These are phyloP conservation scores for Chimonanthus praecox DNA, from an alignment of 164 flowering plant species.

Conservation along the genomic window DNA sequence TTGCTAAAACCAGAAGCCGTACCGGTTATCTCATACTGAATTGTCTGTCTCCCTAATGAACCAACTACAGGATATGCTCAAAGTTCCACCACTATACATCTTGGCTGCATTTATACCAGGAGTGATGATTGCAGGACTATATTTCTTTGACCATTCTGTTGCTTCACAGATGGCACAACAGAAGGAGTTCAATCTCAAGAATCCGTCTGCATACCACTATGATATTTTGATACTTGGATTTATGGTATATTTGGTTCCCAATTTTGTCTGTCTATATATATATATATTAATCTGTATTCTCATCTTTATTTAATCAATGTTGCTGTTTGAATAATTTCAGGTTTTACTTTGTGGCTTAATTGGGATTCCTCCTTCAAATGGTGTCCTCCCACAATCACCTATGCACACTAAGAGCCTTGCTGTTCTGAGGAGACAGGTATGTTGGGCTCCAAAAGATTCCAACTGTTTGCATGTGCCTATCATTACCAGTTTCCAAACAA, in stretches of 20 bases:
- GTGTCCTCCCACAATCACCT: slow-evolving; percentile 57
- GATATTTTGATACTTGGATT: slow-evolving; percentile 44
- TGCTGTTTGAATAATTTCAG: slow-evolving; percentile 17
- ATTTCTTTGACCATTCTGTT: slow-evolving; percentile 55
- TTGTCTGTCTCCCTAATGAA: neutral
- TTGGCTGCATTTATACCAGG: slow-evolving; percentile 47
- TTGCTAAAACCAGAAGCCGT: neutral
- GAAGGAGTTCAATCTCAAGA: slow-evolving; percentile 50
- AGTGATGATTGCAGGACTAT: slow-evolving; percentile 46
- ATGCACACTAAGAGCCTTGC: slow-evolving; percentile 61
- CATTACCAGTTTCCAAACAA: neutral
- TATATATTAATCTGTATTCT: neutral
- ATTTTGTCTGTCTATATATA: neutral
- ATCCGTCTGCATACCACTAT: slow-evolving; percentile 46
- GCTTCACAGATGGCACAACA: slow-evolving; percentile 57
- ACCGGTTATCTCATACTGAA: neutral
- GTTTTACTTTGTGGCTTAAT: slow-evolving; percentile 45
- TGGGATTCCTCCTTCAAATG: slow-evolving; percentile 51
- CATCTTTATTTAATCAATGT: neutral
- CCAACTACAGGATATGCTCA: slow-evolving; percentile 41
- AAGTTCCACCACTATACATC: slow-evolving; percentile 40
- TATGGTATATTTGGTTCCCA: slow-evolving; percentile 23
- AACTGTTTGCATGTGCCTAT: neutral
- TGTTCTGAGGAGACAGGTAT: slow-evolving; percentile 46
- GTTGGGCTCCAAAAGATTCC: neutral